These are phyloP conservation scores for Pichia membranifaciens DNA, from an alignment of 805 yeast genomes.

Conservation along the genomic window DNA sequence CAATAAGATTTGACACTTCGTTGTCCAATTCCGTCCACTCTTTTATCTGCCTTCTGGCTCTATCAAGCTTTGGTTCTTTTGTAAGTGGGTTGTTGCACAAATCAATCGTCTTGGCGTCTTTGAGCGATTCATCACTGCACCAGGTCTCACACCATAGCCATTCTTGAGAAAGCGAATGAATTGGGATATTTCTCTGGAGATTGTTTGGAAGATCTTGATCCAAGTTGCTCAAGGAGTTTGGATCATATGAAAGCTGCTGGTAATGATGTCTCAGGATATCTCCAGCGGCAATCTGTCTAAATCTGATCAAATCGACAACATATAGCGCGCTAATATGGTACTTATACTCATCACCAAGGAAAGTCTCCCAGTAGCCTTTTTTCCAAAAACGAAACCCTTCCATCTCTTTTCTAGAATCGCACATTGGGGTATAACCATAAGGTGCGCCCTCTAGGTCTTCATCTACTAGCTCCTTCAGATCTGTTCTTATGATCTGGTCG, in stretches of 20 bases:
- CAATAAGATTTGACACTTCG: constrained; percentile 36
- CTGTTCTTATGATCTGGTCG: constrained; percentile 75
- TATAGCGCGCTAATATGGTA: constrained; percentile 84
- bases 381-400: constrained; percentile 91
- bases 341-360: constrained; percentile 49
- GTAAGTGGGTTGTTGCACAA: constrained; percentile 80
- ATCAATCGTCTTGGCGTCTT: constrained; percentile 71
- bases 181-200: constrained; percentile 61
- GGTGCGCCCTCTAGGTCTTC: constrained; percentile 74
- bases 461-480: constrained; percentile 60
- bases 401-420: constrained; percentile 72
- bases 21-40: constrained; percentile 71
- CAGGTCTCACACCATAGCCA: constrained; percentile 96
- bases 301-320: constrained; percentile 66
- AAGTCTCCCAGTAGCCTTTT: constrained; percentile 79
- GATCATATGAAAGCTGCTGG: constrained; percentile 74
- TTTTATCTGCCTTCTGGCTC: constrained; percentile 70
- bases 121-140: constrained; percentile 64
- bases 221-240: constrained; percentile 69
- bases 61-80: constrained; percentile 68
- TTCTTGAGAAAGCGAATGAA: constrained; percentile 68
- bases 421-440: constrained; percentile 84
- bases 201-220: constrained; percentile 95
- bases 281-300: constrained; percentile 67
- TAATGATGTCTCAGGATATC: constrained; percentile 79